Evolutionary conservation across 192 early-diverging fungal species (phyloP), one percentile per base, ranked within the genome.

Genomic region (Backusella parvicylindrica): DNA sequence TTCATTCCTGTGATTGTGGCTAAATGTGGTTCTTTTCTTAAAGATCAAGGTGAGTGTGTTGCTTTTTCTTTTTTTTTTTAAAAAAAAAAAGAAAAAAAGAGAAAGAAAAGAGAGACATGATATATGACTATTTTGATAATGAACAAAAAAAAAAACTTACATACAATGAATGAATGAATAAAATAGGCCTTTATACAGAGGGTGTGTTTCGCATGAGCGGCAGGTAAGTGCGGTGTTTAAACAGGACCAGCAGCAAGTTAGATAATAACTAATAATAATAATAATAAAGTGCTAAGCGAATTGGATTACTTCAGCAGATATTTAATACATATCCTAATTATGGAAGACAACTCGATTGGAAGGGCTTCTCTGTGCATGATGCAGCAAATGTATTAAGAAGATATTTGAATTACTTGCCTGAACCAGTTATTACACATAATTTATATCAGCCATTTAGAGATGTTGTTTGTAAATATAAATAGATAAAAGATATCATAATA

Each of bases 161-260:
- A 11, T 21, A 26, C 40, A 40, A 16, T 13, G 35, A 30, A 16
- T n/a, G n/a, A 28, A 40, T 40, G 21, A 8, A 18, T 37, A 7
- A 77, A 84, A 49, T 77, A 89, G 86, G 82, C 0, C 84, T 78
- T 26, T 81, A 84, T 71, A 90, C 88, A 5, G 83, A 86, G 78
- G 92, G 92, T 30, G 90, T 94, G 12, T 94, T 94, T 81, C 87
- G 92, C 16, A 83, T 92, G 26, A 90, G 86, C 60, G 92, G 91
- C 37, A 70, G 68, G 68, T 70, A 70, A 70, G 53, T 60, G 53
- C 53, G 53, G 53, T 60, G 53, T 60, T 60, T 60, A 12, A 47
- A 69, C 23, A 12, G 23, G 15, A 60, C 21, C 28, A 68, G 26
- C 35, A 36, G 11, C 12, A n/a, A n/a, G n/a, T 28, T 6, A n/a